These are phyloP conservation scores for Hortaea werneckii DNA, from an alignment of 2,329 filamentous ascomycete species.

Conservation along the genomic window DNA sequence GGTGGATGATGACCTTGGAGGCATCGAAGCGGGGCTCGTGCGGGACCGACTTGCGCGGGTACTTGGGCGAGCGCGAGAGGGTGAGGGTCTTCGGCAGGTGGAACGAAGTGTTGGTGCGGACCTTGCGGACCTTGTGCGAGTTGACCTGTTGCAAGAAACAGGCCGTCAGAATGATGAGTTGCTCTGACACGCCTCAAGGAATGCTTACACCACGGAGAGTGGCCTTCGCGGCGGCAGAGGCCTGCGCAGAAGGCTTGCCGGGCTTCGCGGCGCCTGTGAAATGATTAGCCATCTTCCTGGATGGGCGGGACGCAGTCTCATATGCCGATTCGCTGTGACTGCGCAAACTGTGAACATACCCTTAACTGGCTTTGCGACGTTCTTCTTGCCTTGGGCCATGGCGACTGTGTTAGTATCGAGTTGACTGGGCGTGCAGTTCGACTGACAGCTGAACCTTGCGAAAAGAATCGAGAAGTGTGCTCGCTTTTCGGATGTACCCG, in stretches of 20 bases:
- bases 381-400: conserved; percentile 21
- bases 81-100: conserved; percentile 94
- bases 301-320: conserved; percentile 5
- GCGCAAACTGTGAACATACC: conserved; percentile 10
- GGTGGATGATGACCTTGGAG: conserved; percentile 96
- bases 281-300: conserved; percentile 19
- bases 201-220: conserved; percentile 85
- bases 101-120: conserved; percentile 88
- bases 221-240: conserved; percentile 88
- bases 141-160: conserved; percentile 47
- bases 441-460: not conserved
- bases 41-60: conserved; percentile 90
- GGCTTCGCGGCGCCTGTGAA: conserved; percentile 27
- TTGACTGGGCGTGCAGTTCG: not conserved
- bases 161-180: conserved; percentile 41
- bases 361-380: conserved; percentile 3
- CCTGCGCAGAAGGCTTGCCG: conserved; percentile 63
- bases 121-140: conserved; percentile 84
- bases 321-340: not conserved
- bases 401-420: conserved; percentile 3
- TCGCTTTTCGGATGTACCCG: not conserved
- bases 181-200: conserved; percentile 39
- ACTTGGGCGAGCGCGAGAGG: conserved; percentile 85
- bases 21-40: conserved; percentile 87
- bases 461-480: not conserved